Evolutionary conservation across 2,329 filamentous ascomycete genomes (phyloP).

Genomic region (Ascochyta pisi): DNA sequence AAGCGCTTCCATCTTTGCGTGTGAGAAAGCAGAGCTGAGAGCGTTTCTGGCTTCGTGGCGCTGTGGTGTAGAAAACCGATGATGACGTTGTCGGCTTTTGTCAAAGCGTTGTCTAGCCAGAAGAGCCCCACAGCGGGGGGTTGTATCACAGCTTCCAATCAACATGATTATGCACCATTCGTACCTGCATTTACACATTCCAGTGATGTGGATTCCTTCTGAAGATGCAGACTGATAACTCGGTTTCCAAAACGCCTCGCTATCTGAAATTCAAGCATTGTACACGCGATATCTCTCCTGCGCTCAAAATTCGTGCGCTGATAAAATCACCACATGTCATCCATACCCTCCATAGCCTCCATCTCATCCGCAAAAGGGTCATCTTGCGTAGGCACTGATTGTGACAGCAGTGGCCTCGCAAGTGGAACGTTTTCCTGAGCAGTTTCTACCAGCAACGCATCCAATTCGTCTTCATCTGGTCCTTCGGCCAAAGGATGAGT

Average conservation of each 20-base stretch:
- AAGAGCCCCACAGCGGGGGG: constrained; percentile 16
- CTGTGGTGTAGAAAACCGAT: constrained; percentile 23
- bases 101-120: constrained; percentile 10
- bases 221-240: neutral
- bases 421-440: constrained; percentile 15
- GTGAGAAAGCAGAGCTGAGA: constrained; percentile 13
- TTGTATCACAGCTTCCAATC: neutral
- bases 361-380: constrained; percentile 50
- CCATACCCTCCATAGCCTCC: constrained; percentile 50
- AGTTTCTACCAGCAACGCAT: constrained; percentile 62
- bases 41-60: constrained; percentile 16
- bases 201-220: neutral
- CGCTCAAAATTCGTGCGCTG: neutral
- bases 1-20: constrained; percentile 49
- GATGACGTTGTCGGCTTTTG: constrained; percentile 26
- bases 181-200: neutral
- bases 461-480: constrained; percentile 61
- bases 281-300: neutral
- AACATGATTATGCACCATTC: neutral
- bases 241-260: constrained; percentile 32
- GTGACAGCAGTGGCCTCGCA: constrained; percentile 18
- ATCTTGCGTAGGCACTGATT: constrained; percentile 24
- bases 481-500: constrained; percentile 34
- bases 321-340: constrained; percentile 42
- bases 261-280: constrained; percentile 24